Base-by-base conservation (phyloP, 768 basidiomycete species). In the Flagelloscypha sp. region DNA sequence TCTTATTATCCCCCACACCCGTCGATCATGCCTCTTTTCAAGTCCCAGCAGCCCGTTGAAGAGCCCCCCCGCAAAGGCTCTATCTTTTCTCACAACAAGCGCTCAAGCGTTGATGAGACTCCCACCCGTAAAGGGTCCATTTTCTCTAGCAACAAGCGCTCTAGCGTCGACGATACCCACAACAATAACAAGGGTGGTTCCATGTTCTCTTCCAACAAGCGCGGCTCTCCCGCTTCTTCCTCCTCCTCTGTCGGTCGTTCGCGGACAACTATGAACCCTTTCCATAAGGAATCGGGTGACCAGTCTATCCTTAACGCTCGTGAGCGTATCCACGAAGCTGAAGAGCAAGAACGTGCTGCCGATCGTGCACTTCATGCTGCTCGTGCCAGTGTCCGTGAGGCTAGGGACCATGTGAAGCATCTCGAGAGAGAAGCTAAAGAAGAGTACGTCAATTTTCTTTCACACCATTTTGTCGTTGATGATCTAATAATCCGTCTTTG, bases 391-490 rank as follows among this genome's bases (percentile, higher is more conserved):
- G 74, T 72, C 24, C 58, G 58, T 24, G 64, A 64, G 30, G 75
- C 76, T 9, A 52, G 58, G 29, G 63, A 70, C 25, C 66, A 71
- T 30, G 66, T 72, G 35, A 55, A 59, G 40, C 54, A 54, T 10
- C 52, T 76, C n/a, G 72, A 77, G 52, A 54, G 52, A 9, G 74
- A 75, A 41, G 70, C 68, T 3, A 27, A 58, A 17, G 68, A 72
- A 49, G 74, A 72, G 74, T 76, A 50, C 50, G 72, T 51, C 16
- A n/a, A 7, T 45, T 12, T 28, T 8, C 6, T 15, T 28, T 27
- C 32, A 25, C 18, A 7, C 9, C 4, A 9, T 31, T 28, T 15
- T 35, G 30, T 32, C 5, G 9, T 9, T 23, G 16, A 27, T 31
- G 17, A 8, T n/a, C 19, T 36, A 33, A 34, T 38, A 9, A 18